Evolutionary conservation across 768 basidiomycete species (phyloP), one percentile per base, ranked within the genome.

Genomic region (Lepiota brunneoincarnata): DNA sequence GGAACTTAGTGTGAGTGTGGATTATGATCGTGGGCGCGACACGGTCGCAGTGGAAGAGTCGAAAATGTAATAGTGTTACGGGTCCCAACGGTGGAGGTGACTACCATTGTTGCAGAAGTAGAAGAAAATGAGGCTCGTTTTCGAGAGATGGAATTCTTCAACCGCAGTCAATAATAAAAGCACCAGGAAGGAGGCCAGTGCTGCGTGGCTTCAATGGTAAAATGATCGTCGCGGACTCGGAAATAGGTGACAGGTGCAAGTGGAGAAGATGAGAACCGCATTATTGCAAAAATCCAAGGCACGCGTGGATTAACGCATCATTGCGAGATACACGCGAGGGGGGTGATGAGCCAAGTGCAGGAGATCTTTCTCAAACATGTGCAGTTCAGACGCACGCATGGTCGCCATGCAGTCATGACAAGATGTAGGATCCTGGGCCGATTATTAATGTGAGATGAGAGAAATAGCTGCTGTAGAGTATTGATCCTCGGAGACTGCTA

Each of bases 191-290:
- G 21, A 26, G 24, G 24, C 20, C 37, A 47, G 24, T n/a, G 40
- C 40, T 31, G 20, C 42, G 48, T 40, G 51, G 31, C 21, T 46
- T 51, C 41, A 51, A 57, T 45, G 49, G 34, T 36, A 35, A 61
- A 63, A 68, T 58, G 63, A 69, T 67, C 64, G 63, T 70, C 66
- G 64, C 64, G 65, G 65, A 61, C 67, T 64, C 61, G 63, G 65
- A 72, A 69, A 68, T 72, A 67, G 62, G 63, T 64, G 56, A 59
- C 53, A 48, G 53, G 17, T 47, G 41, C 28, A 46, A 58, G 56
- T 54, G 58, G 47, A 55, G 48, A 51, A 57, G 47, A 62, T 63
- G 57, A 51, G 56, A 59, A 48, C 36, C 46, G 46, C 36, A 51
- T 20, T 43, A 17, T 31, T 45, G 36, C 34, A 24, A 40, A 21